Conservation (phyloP, 441 rosid species). For the Raphanus hybrid region DNA sequence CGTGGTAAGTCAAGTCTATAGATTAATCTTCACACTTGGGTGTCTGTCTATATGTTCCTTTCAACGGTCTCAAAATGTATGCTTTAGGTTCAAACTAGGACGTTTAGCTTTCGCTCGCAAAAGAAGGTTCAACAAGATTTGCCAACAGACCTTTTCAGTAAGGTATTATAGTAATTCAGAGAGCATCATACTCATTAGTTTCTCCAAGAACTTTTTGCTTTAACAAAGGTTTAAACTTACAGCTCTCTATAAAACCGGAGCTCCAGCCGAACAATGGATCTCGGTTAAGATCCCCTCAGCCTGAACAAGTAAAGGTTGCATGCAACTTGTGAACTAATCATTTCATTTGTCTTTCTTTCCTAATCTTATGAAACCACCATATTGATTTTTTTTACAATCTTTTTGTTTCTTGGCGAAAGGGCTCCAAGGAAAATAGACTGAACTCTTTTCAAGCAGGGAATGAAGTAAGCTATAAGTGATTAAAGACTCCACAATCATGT, state of each 20-base stretch:
- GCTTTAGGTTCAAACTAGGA: slow-evolving; percentile 51
- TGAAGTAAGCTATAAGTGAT: slow-evolving; percentile 53
- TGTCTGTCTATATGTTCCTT: neutral
- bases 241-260: slow-evolving; percentile 57
- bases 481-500: neutral
- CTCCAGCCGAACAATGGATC: slow-evolving; percentile 58
- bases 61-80: too few relatives aligned
- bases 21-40: neutral
- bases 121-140: slow-evolving; percentile 64
- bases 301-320: slow-evolving; percentile 56
- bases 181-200: neutral
- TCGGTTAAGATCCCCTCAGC: slow-evolving; percentile 49
- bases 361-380: slow-evolving; percentile 29
- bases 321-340: slow-evolving; percentile 25
- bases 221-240: slow-evolving; percentile 14
- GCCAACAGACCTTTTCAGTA: slow-evolving; percentile 77
- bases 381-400: slow-evolving; percentile 39
- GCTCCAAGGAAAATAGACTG: slow-evolving; percentile 76
- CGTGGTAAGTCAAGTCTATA: slow-evolving; percentile 50
- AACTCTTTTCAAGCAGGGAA: slow-evolving; percentile 58
- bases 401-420: slow-evolving; percentile 49
- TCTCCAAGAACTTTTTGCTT: neutral
- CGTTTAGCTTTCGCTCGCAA: slow-evolving; percentile 69
- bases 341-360: slow-evolving; percentile 29
- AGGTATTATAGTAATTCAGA: slow-evolving; percentile 49